phyloP scores from a whole-genome alignment of 164 flowering plant genomes.

The Akebia trifoliata region DNA sequence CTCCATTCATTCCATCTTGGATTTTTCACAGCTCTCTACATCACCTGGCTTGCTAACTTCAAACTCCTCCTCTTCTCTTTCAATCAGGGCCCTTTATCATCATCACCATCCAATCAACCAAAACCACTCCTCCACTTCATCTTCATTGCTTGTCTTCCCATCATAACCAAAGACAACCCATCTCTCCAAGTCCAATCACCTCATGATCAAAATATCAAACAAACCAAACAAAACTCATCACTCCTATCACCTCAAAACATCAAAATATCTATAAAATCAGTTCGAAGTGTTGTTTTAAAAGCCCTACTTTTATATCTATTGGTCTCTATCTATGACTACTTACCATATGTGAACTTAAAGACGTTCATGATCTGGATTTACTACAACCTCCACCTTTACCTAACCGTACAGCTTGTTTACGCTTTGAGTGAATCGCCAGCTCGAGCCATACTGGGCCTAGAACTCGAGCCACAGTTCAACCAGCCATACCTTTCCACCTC shows the following conservation, averaged over 20 bases:
- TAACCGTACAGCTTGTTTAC: conserved; percentile 27
- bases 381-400: conserved; percentile 31
- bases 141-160: conserved; percentile 39
- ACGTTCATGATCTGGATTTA: conserved; percentile 13
- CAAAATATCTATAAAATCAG: conserved; percentile 9
- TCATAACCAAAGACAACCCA: conserved; percentile 23
- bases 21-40: conserved; percentile 29
- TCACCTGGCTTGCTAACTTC: conserved; percentile 66
- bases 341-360: conserved; percentile 21
- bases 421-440: conserved; percentile 8
- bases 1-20: conserved; percentile 28
- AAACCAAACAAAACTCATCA: conserved; percentile 12
- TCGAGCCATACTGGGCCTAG: conserved; percentile 9
- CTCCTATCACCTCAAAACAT: neutral
- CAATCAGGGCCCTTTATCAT: conserved; percentile 39
- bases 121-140: conserved; percentile 22
- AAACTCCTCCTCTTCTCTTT: conserved; percentile 46
- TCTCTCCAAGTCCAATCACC: neutral
- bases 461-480: conserved; percentile 25
- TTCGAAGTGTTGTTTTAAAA: conserved; percentile 21
- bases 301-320: conserved; percentile 12
- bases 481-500: conserved; percentile 34
- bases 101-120: conserved; percentile 2
- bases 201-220: conserved; percentile 4
- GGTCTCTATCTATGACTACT: conserved; percentile 22